A percentile compares a stretch with the other conserved stretches of the same genome.
phyloP scores from a whole-genome alignment of 1,284 basidiomycete species.

The Phellinidium pouzarii region DNA sequence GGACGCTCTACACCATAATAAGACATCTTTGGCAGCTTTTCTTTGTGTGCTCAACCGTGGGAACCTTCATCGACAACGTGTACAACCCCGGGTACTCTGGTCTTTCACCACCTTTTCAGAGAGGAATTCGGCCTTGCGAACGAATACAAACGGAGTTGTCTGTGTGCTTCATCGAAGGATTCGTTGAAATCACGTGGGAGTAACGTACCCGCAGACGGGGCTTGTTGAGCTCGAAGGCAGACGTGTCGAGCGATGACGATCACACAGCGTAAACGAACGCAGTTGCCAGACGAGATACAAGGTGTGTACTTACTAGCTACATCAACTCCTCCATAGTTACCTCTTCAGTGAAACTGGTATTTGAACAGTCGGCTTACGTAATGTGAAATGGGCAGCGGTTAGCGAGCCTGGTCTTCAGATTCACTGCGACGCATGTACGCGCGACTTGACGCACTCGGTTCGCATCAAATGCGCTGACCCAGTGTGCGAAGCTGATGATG shows the following conservation, averaged over 20 bases:
- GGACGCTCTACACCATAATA: not conserved
- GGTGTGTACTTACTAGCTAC: slow-evolving; percentile 39
- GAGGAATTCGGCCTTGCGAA: not conserved
- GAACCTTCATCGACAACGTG: slow-evolving; percentile 6
- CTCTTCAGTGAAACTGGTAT: slow-evolving; percentile 22
- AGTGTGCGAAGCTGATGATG: slow-evolving; percentile 66
- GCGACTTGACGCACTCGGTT: slow-evolving; percentile 82
- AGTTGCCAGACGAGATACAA: slow-evolving; percentile 68
- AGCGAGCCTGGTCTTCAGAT: slow-evolving; percentile 75
- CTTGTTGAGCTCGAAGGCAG: not conserved
- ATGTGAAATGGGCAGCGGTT: slow-evolving; percentile 42
- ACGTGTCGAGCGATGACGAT: slow-evolving; percentile 49
- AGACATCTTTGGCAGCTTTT: not conserved
- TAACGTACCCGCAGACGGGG: not conserved
- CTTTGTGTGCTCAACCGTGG: not conserved
- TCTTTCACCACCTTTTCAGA: not conserved
- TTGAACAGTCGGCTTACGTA: slow-evolving; percentile 37
- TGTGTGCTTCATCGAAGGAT: not conserved
- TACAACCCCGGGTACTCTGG: not conserved
- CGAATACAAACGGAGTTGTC: not conserved
- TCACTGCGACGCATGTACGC: slow-evolving; percentile 65
- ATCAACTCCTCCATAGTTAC: too few species aligned
- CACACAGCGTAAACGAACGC: slow-evolving; percentile 67
- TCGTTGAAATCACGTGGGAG: slow-evolving; percentile 9
- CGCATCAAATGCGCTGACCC: slow-evolving; percentile 87